Base-by-base conservation (phyloP, 2,329 filamentous ascomycete genomes). In the Penicillium freii region DNA sequence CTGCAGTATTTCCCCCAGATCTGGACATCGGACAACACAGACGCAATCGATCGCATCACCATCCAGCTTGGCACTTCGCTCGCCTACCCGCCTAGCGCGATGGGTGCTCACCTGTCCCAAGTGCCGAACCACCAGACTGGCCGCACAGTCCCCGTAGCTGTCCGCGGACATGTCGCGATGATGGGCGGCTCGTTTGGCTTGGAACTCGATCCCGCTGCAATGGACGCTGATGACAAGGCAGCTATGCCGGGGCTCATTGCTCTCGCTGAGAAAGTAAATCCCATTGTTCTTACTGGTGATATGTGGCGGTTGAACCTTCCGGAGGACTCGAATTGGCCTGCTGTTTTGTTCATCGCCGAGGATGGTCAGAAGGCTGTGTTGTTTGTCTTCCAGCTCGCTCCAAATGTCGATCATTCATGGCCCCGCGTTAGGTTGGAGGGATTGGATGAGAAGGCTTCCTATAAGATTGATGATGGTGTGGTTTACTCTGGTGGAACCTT, bases 101-200 rank as follows among this genome's bases (percentile, higher is more conserved):
- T 88, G 84, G 85, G 83, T 1, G 86, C 84, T n/a, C 86, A 88
- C 67, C 75, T 88, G 34, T 85, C 83, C 9, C 80, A 80, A 0
- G 80, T 86, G 0, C 85, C 85, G 1, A 88, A 87, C 61, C 78
- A 81, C 7, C 71, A 83, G 34, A 86, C 84, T 0, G 71, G 76
- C 0, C 82, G 85, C 21, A 82, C 78, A 1, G 81, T 81, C 1
- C 80, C 84, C 0, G 77, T 88, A 13, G 69, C 71, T 1, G 87
- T 88, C 74, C 83, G 86, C 34, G 84, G 82, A 0, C 85, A 87
- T 54, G 85, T 88, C 0, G 86, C 86, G 6, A 84, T 87, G 76
- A 87, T 87, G 85, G 86, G 86, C 54, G 85, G 85, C 2, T 86
- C 83, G 0, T 88, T 88, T 62, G 86, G 86, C 0, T 78, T 88